These are phyloP conservation scores for Hyphodiscus hymeniophilus DNA, from an alignment of 495 filamentous ascomycete species.

Conservation along the genomic window DNA sequence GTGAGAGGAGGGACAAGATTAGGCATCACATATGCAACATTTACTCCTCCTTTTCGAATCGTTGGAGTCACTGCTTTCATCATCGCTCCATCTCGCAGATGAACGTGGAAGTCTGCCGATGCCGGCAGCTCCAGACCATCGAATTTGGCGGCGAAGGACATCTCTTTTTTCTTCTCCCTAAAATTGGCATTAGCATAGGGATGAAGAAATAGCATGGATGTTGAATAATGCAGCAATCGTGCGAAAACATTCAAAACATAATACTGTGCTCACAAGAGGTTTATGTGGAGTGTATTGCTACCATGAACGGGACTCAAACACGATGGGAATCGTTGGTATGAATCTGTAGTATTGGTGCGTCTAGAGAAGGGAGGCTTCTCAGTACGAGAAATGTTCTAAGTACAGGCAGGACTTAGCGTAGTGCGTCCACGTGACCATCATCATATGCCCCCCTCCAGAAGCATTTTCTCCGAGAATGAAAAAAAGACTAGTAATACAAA, in stretches of 20 bases:
- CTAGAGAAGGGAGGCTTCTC: neutral
- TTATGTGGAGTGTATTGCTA: neutral
- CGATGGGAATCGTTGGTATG: no score
- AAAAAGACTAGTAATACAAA: no score
- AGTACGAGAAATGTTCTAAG: neutral
- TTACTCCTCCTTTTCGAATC: slow-evolving; percentile 33
- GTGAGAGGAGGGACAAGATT: slow-evolving; percentile 59
- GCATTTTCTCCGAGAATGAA: no score
- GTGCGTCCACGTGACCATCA: no score
- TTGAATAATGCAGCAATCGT: neutral
- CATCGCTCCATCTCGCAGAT: slow-evolving; percentile 71
- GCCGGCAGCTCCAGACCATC: slow-evolving; percentile 52
- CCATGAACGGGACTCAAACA: neutral
- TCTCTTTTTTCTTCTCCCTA: neutral
- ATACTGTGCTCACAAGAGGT: neutral
- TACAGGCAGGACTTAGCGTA: neutral
- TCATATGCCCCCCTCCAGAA: no score
- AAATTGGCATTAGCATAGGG: neutral
- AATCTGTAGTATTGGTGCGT: neutral
- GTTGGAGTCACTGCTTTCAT: slow-evolving; percentile 72
- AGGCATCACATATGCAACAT: slow-evolving; percentile 62
- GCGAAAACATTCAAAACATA: neutral
- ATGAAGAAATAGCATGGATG: neutral
- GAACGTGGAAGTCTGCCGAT: slow-evolving; percentile 62
- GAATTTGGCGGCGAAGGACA: slow-evolving; percentile 14